Evolutionary conservation across 345 rosid genomes (phyloP).

Genomic region (Boechera stricta): DNA sequence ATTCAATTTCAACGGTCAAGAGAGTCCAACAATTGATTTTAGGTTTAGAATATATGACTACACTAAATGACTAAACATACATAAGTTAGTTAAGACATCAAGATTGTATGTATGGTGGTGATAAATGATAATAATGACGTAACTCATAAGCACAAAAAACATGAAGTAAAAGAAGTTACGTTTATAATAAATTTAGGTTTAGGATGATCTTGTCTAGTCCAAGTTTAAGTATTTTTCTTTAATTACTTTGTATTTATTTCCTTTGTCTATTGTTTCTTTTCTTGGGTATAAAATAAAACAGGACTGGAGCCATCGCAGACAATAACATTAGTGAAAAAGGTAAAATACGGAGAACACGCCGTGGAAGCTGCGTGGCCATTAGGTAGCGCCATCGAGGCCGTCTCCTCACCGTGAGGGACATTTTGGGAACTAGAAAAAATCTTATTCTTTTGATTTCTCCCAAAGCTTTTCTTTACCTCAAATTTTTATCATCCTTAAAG

Average conservation of each 20-base stretch:
- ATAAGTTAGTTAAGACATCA: not conserved
- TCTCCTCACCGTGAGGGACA: slow-evolving; percentile 53
- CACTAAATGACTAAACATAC: not conserved
- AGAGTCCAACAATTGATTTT: not conserved
- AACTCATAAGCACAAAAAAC: not conserved
- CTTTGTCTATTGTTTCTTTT: not conserved
- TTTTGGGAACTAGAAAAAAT: slow-evolving; percentile 31
- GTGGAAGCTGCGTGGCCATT: slow-evolving; percentile 99
- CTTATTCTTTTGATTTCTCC: slow-evolving; percentile 35
- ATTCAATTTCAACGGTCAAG: not conserved
- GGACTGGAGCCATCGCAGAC: slow-evolving; percentile 79
- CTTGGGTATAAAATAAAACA: slow-evolving; percentile 31
- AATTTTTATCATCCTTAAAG: slow-evolving; percentile 8
- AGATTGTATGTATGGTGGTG: not conserved
- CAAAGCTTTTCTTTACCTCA: not conserved
- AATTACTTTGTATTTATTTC: not conserved
- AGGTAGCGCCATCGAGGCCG: slow-evolving; percentile 96
- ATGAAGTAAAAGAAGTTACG: not conserved
- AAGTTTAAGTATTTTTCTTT: not conserved
- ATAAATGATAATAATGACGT: not conserved
- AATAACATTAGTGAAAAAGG: slow-evolving; percentile 83
- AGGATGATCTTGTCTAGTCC: not conserved
- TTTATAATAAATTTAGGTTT: not conserved
- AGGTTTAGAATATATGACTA: not conserved
- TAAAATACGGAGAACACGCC: slow-evolving; percentile 61